Percentiles rank a stretch among this genome's conserved stretches.
Conservation (phyloP, 306 rosid genomes). For the Rosa chinensis region DNA sequence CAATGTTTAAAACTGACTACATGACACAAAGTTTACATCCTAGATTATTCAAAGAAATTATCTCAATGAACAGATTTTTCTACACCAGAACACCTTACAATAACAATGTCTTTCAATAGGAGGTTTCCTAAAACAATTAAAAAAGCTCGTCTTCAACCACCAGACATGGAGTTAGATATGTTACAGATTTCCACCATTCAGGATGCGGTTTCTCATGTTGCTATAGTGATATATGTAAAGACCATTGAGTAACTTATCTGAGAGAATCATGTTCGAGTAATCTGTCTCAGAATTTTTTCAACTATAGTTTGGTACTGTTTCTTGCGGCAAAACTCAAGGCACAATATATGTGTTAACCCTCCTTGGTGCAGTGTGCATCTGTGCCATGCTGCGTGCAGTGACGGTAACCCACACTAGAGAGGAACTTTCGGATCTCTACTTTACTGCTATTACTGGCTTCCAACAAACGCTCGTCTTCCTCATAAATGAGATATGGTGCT, state of each 20-base stretch:
- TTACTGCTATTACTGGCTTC: slow-evolving; percentile 87
- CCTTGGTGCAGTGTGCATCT: slow-evolving; percentile 92
- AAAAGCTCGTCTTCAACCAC: neutral
- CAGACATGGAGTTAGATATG: neutral
- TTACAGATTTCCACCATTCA: neutral
- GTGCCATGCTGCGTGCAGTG: slow-evolving; percentile 84
- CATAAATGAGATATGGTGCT: slow-evolving; percentile 94
- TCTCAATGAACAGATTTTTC: slow-evolving; percentile 6
- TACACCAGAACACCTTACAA: neutral
- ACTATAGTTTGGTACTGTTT: slow-evolving; percentile 21
- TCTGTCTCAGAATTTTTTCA: neutral
- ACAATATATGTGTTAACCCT: slow-evolving; percentile 34
- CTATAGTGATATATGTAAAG: slow-evolving; percentile 1
- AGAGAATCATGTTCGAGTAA: slow-evolving; percentile 1
- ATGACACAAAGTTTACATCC: too few species aligned
- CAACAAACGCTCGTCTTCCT: slow-evolving; percentile 88
- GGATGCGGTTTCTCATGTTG: neutral
- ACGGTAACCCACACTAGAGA: slow-evolving; percentile 67
- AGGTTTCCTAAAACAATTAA: neutral
- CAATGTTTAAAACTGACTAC: too few species aligned
- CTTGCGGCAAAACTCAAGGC: slow-evolving; percentile 19
- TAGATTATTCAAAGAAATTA: neutral
- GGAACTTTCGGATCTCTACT: slow-evolving; percentile 72
- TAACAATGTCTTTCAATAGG: neutral
- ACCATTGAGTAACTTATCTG: slow-evolving; percentile 17